phyloP scores from a whole-genome alignment of 768 basidiomycete species.

The Kwoniella bestiolae region DNA sequence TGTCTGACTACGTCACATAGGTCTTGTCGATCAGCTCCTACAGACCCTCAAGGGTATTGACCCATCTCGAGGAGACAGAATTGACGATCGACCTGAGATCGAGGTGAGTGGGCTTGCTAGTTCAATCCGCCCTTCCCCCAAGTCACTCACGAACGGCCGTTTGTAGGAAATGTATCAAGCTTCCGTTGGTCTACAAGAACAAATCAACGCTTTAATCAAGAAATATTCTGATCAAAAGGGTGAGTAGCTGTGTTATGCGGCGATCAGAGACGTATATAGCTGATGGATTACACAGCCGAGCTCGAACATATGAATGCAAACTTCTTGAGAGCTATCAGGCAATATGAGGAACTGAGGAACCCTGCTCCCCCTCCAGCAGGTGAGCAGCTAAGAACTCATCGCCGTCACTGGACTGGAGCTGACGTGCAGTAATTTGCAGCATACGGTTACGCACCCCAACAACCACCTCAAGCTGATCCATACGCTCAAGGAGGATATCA shows the following conservation, averaged over 20 bases:
- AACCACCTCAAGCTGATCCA: constrained; percentile 45
- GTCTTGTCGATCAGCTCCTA: constrained; percentile 54
- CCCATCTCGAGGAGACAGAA: constrained; percentile 70
- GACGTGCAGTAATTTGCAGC: constrained; percentile 18
- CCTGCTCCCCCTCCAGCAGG: constrained; percentile 32
- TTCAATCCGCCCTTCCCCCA: too few species aligned
- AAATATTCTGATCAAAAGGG: constrained; percentile 94
- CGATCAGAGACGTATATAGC: not conserved
- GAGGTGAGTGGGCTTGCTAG: constrained; percentile 62
- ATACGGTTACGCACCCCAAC: constrained; percentile 49
- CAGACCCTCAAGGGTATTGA: constrained; percentile 73
- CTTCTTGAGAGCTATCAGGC: constrained; percentile 82
- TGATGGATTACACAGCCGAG: constrained; percentile 79
- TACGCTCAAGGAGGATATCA: constrained; percentile 51
- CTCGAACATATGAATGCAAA: constrained; percentile 92
- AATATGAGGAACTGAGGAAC: constrained; percentile 94
- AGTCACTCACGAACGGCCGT: too few species aligned
- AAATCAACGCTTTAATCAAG: constrained; percentile 94
- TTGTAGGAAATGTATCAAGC: constrained; percentile 85
- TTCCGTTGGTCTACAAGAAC: constrained; percentile 85
- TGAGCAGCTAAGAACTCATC: constrained; percentile 9
- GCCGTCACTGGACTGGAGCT: constrained; percentile 1
- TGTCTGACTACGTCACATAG: constrained; percentile 24
- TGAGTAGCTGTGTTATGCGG: constrained; percentile 40
- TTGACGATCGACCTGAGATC: constrained; percentile 90